phyloP scores from a whole-genome alignment of 2,329 filamentous ascomycete genomes.

The Exophiala sideris region DNA sequence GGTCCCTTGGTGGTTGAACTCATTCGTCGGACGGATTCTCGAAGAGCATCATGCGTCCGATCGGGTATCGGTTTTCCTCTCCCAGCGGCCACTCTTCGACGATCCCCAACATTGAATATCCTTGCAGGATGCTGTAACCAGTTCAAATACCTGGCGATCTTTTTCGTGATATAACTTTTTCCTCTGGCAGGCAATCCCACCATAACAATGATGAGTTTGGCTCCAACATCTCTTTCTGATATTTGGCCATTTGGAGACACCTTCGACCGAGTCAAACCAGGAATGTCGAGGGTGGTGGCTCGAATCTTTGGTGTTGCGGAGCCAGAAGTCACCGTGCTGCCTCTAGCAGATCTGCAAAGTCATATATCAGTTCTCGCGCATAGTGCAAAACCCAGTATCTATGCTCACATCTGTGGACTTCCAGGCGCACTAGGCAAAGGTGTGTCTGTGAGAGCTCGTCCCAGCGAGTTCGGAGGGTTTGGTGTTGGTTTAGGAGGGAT shows the following conservation, averaged over 20 bases:
- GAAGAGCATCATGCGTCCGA: slow-evolving; percentile 34
- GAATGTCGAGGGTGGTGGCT: slow-evolving; percentile 94
- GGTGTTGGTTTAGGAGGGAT: slow-evolving; percentile 14
- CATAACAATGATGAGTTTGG: slow-evolving; percentile 98
- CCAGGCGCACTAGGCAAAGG: slow-evolving; percentile 60
- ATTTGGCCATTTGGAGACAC: slow-evolving; percentile 95
- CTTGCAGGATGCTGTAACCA: slow-evolving; percentile 95
- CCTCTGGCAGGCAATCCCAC: slow-evolving; percentile 91
- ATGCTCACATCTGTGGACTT: slow-evolving; percentile 59
- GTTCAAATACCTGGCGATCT: slow-evolving; percentile 88
- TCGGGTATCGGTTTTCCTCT: slow-evolving; percentile 42
- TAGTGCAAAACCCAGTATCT: not conserved
- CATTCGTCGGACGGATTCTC: slow-evolving; percentile 44
- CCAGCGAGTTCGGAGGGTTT: slow-evolving; percentile 42
- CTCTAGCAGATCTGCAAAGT: slow-evolving; percentile 45
- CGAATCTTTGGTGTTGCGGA: slow-evolving; percentile 75
- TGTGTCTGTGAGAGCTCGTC: slow-evolving; percentile 59
- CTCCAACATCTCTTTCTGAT: slow-evolving; percentile 86
- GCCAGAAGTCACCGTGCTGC: slow-evolving; percentile 70
- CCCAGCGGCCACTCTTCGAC: slow-evolving; percentile 74
- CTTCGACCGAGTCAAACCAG: slow-evolving; percentile 90
- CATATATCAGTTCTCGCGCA: slow-evolving; percentile 10
- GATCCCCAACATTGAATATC: slow-evolving; percentile 97
- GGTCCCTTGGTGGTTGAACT: slow-evolving; percentile 38
- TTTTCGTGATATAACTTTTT: slow-evolving; percentile 99